Evolutionary conservation across 176 grass and related monocot species (phyloP).

Genomic region (Thinopyrum elongatum): DNA sequence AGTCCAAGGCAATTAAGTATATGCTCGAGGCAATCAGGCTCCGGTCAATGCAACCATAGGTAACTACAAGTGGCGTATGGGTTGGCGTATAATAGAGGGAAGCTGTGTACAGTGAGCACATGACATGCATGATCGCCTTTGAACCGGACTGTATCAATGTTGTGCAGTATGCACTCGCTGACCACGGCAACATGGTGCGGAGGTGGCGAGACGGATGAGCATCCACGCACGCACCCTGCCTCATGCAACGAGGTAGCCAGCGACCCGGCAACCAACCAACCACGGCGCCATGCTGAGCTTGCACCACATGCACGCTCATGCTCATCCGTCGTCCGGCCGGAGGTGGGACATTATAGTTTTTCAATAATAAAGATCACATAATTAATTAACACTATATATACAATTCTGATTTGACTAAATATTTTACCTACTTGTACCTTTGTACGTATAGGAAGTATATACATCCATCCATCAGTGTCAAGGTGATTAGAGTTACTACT

Average conservation of each 20-base stretch:
- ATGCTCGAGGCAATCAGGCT: not conserved
- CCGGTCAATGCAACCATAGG: conserved; percentile 3
- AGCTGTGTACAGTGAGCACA: conserved; percentile 11
- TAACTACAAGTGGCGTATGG: not conserved
- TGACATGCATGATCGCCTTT: conserved; percentile 29
- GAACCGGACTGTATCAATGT: conserved; percentile 24
- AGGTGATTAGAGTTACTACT: not conserved
- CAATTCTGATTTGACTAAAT: not conserved
- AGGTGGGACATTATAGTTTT: not conserved
- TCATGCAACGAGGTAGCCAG: conserved; percentile 6
- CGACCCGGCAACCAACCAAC: conserved; percentile 23
- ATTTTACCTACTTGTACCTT: not conserved
- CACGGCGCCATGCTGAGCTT: conserved; percentile 26
- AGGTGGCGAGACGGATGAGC: not conserved
- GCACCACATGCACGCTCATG: conserved; percentile 37
- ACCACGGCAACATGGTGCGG: conserved; percentile 5
- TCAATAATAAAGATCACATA: too few relatives aligned
- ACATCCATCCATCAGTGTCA: conserved; percentile 29
- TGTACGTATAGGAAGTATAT: not conserved
- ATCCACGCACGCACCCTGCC: not conserved
- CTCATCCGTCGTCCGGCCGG: not conserved
- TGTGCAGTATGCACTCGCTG: not conserved
- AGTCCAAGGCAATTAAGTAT: not conserved
- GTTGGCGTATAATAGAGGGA: conserved; percentile 11
- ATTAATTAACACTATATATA: not conserved